These are phyloP conservation scores for Cytospora schulzeri DNA, from an alignment of 2,329 filamentous ascomycete species.

Conservation along the genomic window DNA sequence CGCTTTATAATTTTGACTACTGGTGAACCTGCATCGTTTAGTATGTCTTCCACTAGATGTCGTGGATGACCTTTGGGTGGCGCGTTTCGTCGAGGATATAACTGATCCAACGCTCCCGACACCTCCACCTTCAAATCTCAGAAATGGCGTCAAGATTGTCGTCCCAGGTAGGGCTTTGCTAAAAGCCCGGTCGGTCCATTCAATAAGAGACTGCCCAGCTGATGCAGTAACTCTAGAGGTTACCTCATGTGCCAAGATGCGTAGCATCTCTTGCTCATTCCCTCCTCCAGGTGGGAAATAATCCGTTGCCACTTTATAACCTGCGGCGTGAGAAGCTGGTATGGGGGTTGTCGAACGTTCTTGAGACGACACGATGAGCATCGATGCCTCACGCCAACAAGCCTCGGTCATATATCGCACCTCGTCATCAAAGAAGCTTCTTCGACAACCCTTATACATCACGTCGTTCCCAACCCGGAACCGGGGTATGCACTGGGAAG, in stretches of 20 bases:
- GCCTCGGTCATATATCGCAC: neutral
- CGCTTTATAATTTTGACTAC: neutral
- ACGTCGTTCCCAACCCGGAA: neutral
- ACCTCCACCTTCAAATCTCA: too few relatives aligned
- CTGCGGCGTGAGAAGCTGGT: conserved; percentile 3
- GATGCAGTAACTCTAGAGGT: neutral
- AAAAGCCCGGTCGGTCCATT: neutral
- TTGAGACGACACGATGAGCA: neutral
- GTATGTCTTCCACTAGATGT: too few relatives aligned
- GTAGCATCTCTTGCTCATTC: neutral
- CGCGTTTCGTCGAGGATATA: too few relatives aligned
- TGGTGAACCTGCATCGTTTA: too few relatives aligned
- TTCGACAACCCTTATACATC: neutral
- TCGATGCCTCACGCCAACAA: conserved; percentile 2
- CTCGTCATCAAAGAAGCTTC: neutral
- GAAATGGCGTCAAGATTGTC: neutral
- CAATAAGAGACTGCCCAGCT: too few relatives aligned
- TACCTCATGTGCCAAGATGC: neutral
- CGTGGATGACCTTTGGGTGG: too few relatives aligned
- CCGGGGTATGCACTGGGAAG: conserved; percentile 11
- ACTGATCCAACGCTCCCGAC: too few relatives aligned
- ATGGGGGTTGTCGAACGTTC: neutral
- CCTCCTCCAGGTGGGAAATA: neutral
- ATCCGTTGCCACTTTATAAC: neutral
- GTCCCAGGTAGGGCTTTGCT: neutral